phyloP scores from a whole-genome alignment of 2,329 filamentous ascomycete species.

The Lachnellula occidentalis region DNA sequence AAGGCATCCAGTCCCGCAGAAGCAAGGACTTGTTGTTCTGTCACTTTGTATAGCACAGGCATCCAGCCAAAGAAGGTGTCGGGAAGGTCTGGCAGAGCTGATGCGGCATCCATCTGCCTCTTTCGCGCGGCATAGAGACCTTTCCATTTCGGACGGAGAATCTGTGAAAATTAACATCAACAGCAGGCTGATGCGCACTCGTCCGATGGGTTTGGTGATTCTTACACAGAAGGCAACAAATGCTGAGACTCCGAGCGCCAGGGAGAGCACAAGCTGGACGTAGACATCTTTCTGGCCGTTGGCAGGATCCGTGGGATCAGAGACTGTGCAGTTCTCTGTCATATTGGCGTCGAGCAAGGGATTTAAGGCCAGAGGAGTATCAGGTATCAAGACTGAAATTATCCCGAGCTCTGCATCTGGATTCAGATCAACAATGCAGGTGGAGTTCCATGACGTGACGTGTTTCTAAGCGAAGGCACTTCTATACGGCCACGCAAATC shows the following conservation, averaged over 20 bases:
- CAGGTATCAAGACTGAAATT: no score
- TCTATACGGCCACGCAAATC: background rate
- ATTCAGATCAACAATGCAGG: background rate
- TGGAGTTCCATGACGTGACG: background rate
- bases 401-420: background rate
- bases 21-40: conserved; percentile 81
- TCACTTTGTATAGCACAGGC: conserved; percentile 73
- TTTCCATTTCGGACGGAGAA: conserved; percentile 87
- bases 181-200: background rate
- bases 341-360: background rate
- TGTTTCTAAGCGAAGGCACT: background rate
- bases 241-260: conserved; percentile 62
- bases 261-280: conserved; percentile 68
- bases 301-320: conserved; percentile 25
- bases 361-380: no score
- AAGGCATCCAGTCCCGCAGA: conserved; percentile 93
- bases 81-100: conserved; percentile 69
- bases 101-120: conserved; percentile 56
- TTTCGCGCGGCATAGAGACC: conserved; percentile 85
- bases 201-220: background rate
- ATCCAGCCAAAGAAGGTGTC: conserved; percentile 92
- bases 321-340: conserved; percentile 15
- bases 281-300: conserved; percentile 25
- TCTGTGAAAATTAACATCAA: conserved; percentile 42
- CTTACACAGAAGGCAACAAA: conserved; percentile 73